These are phyloP conservation scores for Pistacia atlantica DNA, from an alignment of 345 rosid genomes.

Conservation along the genomic window DNA sequence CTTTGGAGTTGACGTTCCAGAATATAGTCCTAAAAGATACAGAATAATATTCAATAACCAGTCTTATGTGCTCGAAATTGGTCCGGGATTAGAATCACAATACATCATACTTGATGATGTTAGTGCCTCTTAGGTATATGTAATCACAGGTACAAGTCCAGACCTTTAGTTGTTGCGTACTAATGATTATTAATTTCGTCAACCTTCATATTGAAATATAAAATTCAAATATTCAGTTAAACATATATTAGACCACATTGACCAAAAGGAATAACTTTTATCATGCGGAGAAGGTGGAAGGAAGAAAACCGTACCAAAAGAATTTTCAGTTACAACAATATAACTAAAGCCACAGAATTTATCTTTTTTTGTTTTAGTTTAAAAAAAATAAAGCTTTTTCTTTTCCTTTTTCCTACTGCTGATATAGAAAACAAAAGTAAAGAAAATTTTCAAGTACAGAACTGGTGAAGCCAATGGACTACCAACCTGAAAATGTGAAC, in stretches of 20 bases:
- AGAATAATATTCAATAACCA: background rate
- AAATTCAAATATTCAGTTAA: background rate
- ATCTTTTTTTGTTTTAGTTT: background rate
- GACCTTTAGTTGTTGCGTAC: background rate
- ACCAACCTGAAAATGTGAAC: slow-evolving; percentile 86
- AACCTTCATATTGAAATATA: background rate
- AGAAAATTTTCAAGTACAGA: slow-evolving; percentile 10
- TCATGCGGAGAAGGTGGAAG: background rate
- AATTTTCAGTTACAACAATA: slow-evolving; percentile 13
- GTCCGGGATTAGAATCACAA: background rate
- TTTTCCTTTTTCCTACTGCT: background rate
- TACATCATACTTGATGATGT: background rate
- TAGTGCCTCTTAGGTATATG: background rate
- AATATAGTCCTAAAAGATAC: background rate
- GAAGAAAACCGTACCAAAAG: background rate
- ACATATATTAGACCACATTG: background rate
- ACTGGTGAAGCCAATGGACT: background rate
- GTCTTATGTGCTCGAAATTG: background rate
- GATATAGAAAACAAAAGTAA: background rate
- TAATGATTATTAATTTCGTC: background rate
- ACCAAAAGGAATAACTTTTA: background rate
- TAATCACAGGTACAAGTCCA: background rate
- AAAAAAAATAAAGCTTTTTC: background rate
- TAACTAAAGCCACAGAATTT: background rate
- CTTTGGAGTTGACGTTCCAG: background rate